Evolutionary conservation across 2,329 filamentous ascomycete genomes (phyloP).

Genomic region (Falciphora oryzae): DNA sequence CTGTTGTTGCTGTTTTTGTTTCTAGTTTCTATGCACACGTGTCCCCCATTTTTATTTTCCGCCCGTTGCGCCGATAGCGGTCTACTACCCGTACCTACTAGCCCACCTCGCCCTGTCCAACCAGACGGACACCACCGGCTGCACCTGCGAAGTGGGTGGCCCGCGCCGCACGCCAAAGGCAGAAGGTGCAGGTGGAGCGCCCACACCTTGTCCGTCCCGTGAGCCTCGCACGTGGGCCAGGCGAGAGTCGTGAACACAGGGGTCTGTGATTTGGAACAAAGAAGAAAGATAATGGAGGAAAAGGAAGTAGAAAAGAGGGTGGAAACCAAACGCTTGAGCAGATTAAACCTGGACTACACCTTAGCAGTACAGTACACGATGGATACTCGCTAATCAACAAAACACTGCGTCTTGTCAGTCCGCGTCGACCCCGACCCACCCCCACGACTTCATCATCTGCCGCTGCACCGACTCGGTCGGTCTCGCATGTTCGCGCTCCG

Average conservation of each 20-base stretch:
- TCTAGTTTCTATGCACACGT: no score
- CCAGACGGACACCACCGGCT: no score
- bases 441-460: constrained; percentile 25
- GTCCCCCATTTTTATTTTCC: neutral
- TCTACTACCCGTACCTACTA: neutral
- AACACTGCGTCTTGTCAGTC: neutral
- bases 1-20: neutral
- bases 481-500: constrained; percentile 25
- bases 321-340: neutral
- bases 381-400: neutral
- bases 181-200: neutral
- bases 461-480: constrained; percentile 25
- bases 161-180: neutral
- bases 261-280: neutral
- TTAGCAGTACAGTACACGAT: neutral
- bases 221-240: neutral
- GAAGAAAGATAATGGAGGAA: neutral
- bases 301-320: neutral
- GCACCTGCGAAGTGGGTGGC: neutral
- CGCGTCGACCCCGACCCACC: constrained; percentile 13
- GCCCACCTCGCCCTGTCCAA: no score
- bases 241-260: neutral
- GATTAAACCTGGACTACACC: neutral
- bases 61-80: neutral
- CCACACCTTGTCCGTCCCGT: neutral